These are phyloP conservation scores for Caryopteris hybrid DNA, from an alignment of 305 asterid genomes.

Conservation along the genomic window DNA sequence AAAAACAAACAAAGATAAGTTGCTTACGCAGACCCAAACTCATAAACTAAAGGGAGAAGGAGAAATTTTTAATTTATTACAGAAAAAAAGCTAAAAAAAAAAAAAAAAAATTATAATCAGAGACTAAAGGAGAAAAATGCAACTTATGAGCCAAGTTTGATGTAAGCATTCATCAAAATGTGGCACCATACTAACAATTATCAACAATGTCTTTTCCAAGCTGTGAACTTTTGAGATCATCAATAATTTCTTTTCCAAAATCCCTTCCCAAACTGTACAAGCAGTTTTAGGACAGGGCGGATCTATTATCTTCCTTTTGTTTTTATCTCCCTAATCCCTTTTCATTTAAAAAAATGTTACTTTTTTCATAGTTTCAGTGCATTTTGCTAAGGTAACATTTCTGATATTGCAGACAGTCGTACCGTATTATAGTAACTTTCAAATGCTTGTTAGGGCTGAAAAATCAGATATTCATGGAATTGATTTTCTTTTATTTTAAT, in stretches of 20 bases:
- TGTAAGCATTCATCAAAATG: no score
- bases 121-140: no score
- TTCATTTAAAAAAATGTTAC: neutral
- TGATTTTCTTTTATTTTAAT: neutral
- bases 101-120: no score
- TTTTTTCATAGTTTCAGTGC: neutral
- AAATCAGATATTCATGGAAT: neutral
- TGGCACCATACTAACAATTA: neutral
- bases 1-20: neutral
- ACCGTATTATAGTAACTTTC: neutral
- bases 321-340: neutral
- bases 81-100: no score
- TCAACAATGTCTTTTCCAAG: neutral
- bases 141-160: no score
- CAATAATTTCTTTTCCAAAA: neutral
- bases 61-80: no score
- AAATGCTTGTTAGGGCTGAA: neutral
- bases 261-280: no score
- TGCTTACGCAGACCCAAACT: constrained; percentile 4
- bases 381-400: neutral
- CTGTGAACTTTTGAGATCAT: neutral
- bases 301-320: neutral
- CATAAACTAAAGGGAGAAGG: no score
- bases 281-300: neutral
- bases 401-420: neutral